phyloP scores from a whole-genome alignment of 768 basidiomycete species.

The Mycena vitilis region DNA sequence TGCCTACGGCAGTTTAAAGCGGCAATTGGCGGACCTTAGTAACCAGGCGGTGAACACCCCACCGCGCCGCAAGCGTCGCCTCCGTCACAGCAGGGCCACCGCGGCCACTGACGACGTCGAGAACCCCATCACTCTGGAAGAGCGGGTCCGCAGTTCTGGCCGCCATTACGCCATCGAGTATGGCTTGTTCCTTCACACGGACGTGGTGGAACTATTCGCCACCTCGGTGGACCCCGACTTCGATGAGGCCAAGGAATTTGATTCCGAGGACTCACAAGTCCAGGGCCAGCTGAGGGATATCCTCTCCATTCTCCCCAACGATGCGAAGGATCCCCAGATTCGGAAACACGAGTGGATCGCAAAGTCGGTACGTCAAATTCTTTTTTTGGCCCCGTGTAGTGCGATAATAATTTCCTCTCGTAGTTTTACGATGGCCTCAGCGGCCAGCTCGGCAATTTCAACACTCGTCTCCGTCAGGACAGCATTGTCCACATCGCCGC shows the following conservation, averaged over 20 bases:
- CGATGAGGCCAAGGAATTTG: slow-evolving; percentile 17
- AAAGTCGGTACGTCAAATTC: slow-evolving; percentile 4
- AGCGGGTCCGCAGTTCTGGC: slow-evolving; percentile 18
- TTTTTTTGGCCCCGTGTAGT: neutral
- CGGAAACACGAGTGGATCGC: slow-evolving; percentile 14
- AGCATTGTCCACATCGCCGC: slow-evolving; percentile 14
- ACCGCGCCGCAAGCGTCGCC: slow-evolving; percentile 20
- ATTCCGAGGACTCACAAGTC: slow-evolving; percentile 12
- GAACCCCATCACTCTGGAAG: slow-evolving; percentile 12
- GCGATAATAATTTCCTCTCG: neutral
- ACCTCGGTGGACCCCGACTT: slow-evolving; percentile 9
- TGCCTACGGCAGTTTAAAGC: slow-evolving; percentile 5
- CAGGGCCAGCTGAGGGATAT: slow-evolving; percentile 26
- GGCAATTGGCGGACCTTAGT: slow-evolving; percentile 19
- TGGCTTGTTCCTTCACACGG: slow-evolving; percentile 17
- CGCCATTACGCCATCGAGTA: slow-evolving; percentile 19
- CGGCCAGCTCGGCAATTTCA: slow-evolving; percentile 3
- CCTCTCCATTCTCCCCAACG: slow-evolving; percentile 9
- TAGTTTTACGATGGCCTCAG: slow-evolving; percentile 26
- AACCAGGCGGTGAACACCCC: slow-evolving; percentile 5
- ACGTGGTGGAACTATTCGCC: neutral
- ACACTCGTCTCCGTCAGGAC: slow-evolving; percentile 18
- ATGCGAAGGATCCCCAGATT: slow-evolving; percentile 1
- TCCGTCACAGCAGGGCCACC: slow-evolving; percentile 12
- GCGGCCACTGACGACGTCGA: slow-evolving; percentile 17